Conservation (phyloP, 805 yeast genomes). For the Candida sakaeoensis region DNA sequence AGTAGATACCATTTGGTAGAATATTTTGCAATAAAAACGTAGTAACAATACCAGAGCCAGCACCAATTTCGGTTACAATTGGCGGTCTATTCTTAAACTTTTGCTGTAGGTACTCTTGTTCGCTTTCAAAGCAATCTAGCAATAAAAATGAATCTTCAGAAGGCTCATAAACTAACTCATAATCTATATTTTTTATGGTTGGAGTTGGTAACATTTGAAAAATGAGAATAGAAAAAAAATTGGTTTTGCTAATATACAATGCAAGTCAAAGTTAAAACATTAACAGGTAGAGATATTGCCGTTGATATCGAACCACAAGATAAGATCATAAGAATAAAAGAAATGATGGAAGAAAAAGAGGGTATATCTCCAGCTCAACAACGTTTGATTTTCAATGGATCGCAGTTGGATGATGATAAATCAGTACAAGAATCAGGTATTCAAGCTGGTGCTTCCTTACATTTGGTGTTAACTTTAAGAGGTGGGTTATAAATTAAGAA, state of each 20-base stretch:
- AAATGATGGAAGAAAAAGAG: constrained; percentile 90
- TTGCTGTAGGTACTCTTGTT: constrained; percentile 32
- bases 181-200: constrained; percentile 48
- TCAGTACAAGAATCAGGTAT: constrained; percentile 72
- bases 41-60: constrained; percentile 88
- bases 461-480: constrained; percentile 85
- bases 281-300: constrained; percentile 80
- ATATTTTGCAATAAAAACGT: constrained; percentile 67
- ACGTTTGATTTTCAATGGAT: constrained; percentile 83
- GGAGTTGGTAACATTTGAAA: constrained; percentile 79
- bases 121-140: constrained; percentile 73
- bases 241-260: constrained; percentile 22
- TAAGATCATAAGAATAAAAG: constrained; percentile 73
- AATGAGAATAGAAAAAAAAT: constrained; percentile 2
- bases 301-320: constrained; percentile 71
- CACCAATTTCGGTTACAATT: constrained; percentile 76
- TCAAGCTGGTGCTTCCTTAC: constrained; percentile 81
- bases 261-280: constrained; percentile 72
- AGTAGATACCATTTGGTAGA: constrained; percentile 45
- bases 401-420: constrained; percentile 84
- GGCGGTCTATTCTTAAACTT: constrained; percentile 33
- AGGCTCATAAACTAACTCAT: constrained; percentile 85
- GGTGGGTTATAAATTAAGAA: constrained; percentile 53
- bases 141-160: constrained; percentile 88
- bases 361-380: constrained; percentile 98